Base-by-base conservation (phyloP, 805 yeast genomes). In the Lipomyces sp. region DNA sequence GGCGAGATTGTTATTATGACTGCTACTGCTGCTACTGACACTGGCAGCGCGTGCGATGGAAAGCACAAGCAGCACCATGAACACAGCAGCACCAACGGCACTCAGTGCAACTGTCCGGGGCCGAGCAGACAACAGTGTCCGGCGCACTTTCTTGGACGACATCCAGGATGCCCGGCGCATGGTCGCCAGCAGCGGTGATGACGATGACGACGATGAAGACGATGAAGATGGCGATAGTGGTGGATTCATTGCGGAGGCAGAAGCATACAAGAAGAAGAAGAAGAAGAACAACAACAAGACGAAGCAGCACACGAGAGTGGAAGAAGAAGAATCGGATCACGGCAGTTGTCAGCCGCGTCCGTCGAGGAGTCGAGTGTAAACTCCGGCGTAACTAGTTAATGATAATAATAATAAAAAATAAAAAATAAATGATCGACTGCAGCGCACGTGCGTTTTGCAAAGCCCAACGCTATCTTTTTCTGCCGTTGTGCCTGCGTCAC, bases 1-100 rank as follows among this genome's bases (percentile, higher is more conserved):
- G 24, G 29, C n/a, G 32, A 5, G 11, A 15, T 37, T 55, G 15
- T 50, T 2, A 56, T 18, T n/a, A n/a, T n/a, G 4, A 8, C 24
- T 29, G 51, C 3, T 34, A 34, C n/a, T 39, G 42, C 39, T 4
- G 59, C 62, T 18, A 39, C 53, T 2, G 65, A 24, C 1, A 24
- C 11, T 13, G 37, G 4, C 29, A 58, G 11, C 30, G 1, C 7
- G 54, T 35, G 39, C 59, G 55, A 18, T 24, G 67, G 24, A 39
- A 59, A 29, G 48, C 60, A 45, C 11, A 60, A 24, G 57, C 57
- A 56, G 60, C 45, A 60, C 15, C 7, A 60, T 13, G 32, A 64
- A 24, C 24, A 1, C 24, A 24, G 24, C 24, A 24, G 24, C 24
- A 24, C 24, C 57, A 54, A 24, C 30, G 37, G 51, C 55, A 35